Conservation (phyloP, 2,329 filamentous ascomycete genomes). For the Diaporthe vaccinii region DNA sequence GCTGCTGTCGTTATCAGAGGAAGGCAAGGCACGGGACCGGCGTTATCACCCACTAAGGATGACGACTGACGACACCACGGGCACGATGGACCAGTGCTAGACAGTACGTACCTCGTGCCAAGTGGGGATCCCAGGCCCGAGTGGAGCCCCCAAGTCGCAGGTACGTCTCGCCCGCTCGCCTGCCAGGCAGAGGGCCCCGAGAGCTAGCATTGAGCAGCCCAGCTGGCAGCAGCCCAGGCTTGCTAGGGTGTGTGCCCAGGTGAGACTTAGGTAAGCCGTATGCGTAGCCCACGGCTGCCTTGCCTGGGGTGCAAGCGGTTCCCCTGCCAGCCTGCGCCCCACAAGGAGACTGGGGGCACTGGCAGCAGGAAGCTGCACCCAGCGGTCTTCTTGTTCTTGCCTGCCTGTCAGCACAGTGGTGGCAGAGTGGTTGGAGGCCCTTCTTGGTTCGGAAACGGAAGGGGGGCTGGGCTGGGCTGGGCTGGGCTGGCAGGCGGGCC, state of each 20-base stretch:
- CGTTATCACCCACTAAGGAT: conserved; percentile 39
- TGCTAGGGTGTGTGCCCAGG: neutral
- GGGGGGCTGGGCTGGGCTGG: neutral
- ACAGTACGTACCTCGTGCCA: conserved; percentile 27
- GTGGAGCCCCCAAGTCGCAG: conserved; percentile 28
- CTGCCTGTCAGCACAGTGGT: neutral
- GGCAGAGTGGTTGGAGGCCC: conserved; percentile 11
- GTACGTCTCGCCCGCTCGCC: conserved; percentile 24
- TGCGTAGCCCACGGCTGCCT: conserved; percentile 17
- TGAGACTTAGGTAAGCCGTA: conserved; percentile 1
- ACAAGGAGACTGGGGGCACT: neutral
- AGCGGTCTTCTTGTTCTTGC: neutral
- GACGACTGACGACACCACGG: conserved; percentile 36
- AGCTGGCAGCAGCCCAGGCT: neutral
- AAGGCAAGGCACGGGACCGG: conserved; percentile 38
- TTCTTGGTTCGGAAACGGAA: conserved; percentile 8
- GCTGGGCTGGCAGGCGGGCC: neutral
- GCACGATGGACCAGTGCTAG: neutral
- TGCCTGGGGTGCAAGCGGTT: neutral
- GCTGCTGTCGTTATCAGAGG: conserved; percentile 33
- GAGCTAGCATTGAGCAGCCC: neutral
- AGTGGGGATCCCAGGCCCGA: conserved; percentile 22
- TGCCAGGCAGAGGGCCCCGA: neutral
- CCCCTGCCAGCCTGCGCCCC: conserved; percentile 10
- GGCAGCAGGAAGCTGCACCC: neutral